These are phyloP conservation scores for Phytophthora constricta DNA, from an alignment of 352 stramenopile genomes.

Conservation along the genomic window DNA sequence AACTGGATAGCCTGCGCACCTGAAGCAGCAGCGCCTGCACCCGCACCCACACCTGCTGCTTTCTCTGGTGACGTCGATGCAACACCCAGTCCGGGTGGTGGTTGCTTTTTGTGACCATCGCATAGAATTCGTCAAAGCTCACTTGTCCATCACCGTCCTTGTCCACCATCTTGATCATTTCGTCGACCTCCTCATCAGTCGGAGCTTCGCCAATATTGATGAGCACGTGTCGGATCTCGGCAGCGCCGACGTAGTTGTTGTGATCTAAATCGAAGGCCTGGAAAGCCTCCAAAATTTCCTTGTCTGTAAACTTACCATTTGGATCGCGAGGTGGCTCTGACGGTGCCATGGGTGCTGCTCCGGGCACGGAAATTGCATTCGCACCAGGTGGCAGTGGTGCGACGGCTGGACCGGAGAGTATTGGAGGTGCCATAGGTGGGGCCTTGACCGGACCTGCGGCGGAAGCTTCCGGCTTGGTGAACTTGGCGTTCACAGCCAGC, in stretches of 20 bases:
- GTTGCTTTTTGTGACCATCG: conserved; percentile 94
- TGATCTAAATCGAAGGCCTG: conserved; percentile 95
- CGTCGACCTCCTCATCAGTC: conserved; percentile 96
- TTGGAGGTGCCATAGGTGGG: conserved; percentile 58
- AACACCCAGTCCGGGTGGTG: conserved; percentile 84
- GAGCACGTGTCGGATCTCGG: conserved; percentile 94
- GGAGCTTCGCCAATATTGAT: conserved; percentile 96
- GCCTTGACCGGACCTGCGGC: conserved; percentile 51
- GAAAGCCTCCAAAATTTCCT: conserved; percentile 96
- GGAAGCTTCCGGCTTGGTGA: conserved; percentile 66
- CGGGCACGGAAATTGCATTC: conserved; percentile 63
- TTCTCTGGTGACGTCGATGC: conserved; percentile 39
- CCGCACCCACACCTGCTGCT: conserved; percentile 32
- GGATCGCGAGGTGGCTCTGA: conserved; percentile 87
- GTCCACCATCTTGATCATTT: conserved; percentile 97
- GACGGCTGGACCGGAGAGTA: conserved; percentile 70
- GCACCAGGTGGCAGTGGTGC: conserved; percentile 62
- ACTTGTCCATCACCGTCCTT: conserved; percentile 95
- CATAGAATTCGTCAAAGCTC: conserved; percentile 95
- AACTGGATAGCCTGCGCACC: conserved; percentile 88
- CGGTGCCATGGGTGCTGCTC: conserved; percentile 57
- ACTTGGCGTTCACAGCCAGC: conserved; percentile 89
- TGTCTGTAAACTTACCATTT: conserved; percentile 96
- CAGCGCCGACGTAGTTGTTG: conserved; percentile 96
- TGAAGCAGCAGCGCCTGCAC: conserved; percentile 33